Conservation (phyloP, 108 stramenopile species). For the Cyclotella distinguenda region DNA sequence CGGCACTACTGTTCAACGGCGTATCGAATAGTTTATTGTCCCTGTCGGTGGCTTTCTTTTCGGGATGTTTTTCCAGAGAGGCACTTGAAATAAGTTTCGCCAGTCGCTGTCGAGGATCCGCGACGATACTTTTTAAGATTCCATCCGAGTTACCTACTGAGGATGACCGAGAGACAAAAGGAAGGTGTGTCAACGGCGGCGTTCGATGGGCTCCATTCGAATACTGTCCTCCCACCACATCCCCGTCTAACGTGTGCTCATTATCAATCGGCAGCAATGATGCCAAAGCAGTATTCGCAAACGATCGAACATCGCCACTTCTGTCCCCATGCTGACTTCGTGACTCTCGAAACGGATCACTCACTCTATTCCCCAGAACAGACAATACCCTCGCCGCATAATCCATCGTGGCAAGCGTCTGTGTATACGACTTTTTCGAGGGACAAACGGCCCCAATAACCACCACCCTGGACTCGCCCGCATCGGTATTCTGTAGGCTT, state of each 20-base stretch:
- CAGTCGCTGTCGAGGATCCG: slow-evolving; percentile 82
- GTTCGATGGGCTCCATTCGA: too few species aligned
- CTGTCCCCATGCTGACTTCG: neutral
- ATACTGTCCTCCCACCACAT: neutral
- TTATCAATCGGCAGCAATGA: neutral
- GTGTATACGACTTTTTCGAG: slow-evolving; percentile 52
- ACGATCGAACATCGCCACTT: slow-evolving; percentile 13
- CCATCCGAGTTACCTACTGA: neutral
- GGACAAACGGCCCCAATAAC: slow-evolving; percentile 63
- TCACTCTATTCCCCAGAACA: slow-evolving; percentile 51
- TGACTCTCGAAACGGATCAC: slow-evolving; percentile 47
- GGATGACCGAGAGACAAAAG: neutral
- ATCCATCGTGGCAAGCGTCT: slow-evolving; percentile 62
- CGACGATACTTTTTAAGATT: slow-evolving; percentile 58
- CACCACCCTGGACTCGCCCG: slow-evolving; percentile 38
- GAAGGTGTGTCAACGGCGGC: slow-evolving; percentile 7
- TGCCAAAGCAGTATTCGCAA: slow-evolving; percentile 5
- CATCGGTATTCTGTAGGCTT: slow-evolving; percentile 47
- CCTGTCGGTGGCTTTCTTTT: neutral
- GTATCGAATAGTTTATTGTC: neutral
- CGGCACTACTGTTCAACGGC: slow-evolving; percentile 7
- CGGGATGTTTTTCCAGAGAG: slow-evolving; percentile 7
- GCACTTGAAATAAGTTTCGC: slow-evolving; percentile 55
- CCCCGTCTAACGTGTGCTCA: neutral
- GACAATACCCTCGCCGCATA: slow-evolving; percentile 59